Evolutionary conservation across 2,329 filamentous ascomycete species (phyloP), one percentile per base, ranked within the genome.

Genomic region (Fusarium scirpi): DNA sequence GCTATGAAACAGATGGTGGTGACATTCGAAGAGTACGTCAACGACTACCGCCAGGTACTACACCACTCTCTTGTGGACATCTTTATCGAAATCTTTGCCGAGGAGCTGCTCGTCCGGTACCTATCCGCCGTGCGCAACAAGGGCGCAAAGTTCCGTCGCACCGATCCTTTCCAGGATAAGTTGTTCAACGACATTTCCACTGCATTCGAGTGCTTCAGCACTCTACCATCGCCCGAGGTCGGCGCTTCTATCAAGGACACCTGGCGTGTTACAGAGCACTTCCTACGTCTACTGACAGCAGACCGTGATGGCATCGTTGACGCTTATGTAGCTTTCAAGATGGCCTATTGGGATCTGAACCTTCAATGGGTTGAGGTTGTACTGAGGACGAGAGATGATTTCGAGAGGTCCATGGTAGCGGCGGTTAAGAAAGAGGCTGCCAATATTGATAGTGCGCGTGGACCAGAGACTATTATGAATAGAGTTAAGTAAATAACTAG

Each of bases 331-430:
- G 83, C 85, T 8, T 95, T 99, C 83, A 98, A 98, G 85, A 84
- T 82, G 41, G 86, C 89, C 47, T 98, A 97, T 80, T 97, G 95
- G 93, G 96, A 99, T 81, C 84, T 98, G 78, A 94, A 97, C 80
- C 90, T 98, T 63, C 91, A 90, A 47, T 99, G 96, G 96, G 94
- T 99, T 10, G 97, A 99, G 84, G 92, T 93, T 9, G 95, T 97
- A 49, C 78, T 99, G 69, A 87, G 94, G 72, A 86, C 90, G 3
- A 86, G 97, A 73, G 96, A 99, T 80, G 96, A 99, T 82, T 98
- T 97, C 82, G 96, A 98, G 80, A 86, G 95, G 72, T 87, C 89
- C 65, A 94, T 98, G 92, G 81, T 98, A 69, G 96, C 94, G 77
- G 87, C 89, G 20, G 91, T 98, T 51, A 98, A 98, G 85, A 90